phyloP scores from a whole-genome alignment of 345 rosid species.

The Salix purpurea region DNA sequence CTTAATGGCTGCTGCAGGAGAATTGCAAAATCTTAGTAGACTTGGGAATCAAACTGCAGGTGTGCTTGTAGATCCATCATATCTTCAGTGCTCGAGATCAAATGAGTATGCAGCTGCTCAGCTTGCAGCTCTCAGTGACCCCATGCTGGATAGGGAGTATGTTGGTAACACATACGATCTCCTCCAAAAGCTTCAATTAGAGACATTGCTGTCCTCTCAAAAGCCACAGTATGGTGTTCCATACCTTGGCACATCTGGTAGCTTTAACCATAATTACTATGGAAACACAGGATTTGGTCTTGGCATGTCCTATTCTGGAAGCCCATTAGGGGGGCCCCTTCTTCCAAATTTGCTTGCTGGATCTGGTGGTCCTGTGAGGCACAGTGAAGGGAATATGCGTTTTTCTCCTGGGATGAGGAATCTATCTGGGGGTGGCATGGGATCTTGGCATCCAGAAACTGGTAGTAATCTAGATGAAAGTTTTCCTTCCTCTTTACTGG shows the following conservation, averaged over 20 bases:
- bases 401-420: conserved; percentile 51
- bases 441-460: conserved; percentile 53
- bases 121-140: conserved; percentile 41
- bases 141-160: conserved; percentile 39
- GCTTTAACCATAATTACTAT: conserved; percentile 37
- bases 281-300: conserved; percentile 48
- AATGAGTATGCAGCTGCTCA: conserved; percentile 53
- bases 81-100: conserved; percentile 46
- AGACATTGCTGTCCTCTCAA: conserved; percentile 38
- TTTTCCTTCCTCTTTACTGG: conserved; percentile 54
- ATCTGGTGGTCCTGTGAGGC: conserved; percentile 46
- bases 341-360: conserved; percentile 50
- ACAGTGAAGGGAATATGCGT: conserved; percentile 44
- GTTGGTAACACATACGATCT: conserved; percentile 49
- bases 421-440: conserved; percentile 45
- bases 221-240: conserved; percentile 50
- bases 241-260: conserved; percentile 41
- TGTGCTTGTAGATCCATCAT: conserved; percentile 34
- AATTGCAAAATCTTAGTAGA: conserved; percentile 39
- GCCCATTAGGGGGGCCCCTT: conserved; percentile 34
- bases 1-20: conserved; percentile 43
- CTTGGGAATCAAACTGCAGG: conserved; percentile 37
- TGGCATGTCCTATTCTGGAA: conserved; percentile 56
- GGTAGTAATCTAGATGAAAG: conserved; percentile 44
- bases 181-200: conserved; percentile 54